Percentiles rank a stretch among this genome's conserved stretches.
Conservation (phyloP, 805 yeast genomes). For the Metschnikowia kunwiensis region DNA sequence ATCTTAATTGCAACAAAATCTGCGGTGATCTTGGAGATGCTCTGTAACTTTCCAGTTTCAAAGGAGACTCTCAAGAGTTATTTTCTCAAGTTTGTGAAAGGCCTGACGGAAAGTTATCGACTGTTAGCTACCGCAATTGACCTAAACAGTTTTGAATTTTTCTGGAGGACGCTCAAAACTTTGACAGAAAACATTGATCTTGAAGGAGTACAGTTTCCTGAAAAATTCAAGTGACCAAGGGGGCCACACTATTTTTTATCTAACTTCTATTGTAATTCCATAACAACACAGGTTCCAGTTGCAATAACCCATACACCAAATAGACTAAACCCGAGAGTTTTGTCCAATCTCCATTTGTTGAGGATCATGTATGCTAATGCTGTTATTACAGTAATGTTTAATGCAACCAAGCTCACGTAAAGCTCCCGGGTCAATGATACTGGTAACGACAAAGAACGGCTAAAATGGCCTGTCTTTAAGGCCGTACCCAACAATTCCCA, state of each 20-base stretch:
- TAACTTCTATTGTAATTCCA: constrained; percentile 2
- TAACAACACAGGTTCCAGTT: constrained; percentile 4
- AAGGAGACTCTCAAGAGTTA: not conserved
- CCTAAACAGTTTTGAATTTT: not conserved
- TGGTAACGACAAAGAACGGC: constrained; percentile 9
- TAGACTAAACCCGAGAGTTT: constrained; percentile 23
- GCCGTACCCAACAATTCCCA: constrained; percentile 22
- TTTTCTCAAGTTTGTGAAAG: constrained; percentile 1
- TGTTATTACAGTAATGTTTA: constrained; percentile 23
- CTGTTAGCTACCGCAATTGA: not conserved
- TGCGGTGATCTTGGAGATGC: constrained; percentile 1
- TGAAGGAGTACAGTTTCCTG: constrained; percentile 1
- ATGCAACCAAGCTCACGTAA: constrained; percentile 24
- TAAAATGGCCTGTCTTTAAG: constrained; percentile 3
- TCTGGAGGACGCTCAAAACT: constrained; percentile 2
- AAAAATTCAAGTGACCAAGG: not conserved
- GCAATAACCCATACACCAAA: constrained; percentile 9
- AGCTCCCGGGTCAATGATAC: constrained; percentile 26
- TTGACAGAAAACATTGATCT: constrained; percentile 1
- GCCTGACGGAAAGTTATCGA: not conserved
- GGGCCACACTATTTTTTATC: not conserved
- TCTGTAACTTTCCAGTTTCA: constrained; percentile 2
- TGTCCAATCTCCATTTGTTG: constrained; percentile 35
- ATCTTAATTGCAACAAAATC: constrained; percentile 4
- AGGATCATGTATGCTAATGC: constrained; percentile 29